These are phyloP conservation scores for Zygosaccharomyces siamensis DNA, from an alignment of 805 yeast genomes.

Conservation along the genomic window DNA sequence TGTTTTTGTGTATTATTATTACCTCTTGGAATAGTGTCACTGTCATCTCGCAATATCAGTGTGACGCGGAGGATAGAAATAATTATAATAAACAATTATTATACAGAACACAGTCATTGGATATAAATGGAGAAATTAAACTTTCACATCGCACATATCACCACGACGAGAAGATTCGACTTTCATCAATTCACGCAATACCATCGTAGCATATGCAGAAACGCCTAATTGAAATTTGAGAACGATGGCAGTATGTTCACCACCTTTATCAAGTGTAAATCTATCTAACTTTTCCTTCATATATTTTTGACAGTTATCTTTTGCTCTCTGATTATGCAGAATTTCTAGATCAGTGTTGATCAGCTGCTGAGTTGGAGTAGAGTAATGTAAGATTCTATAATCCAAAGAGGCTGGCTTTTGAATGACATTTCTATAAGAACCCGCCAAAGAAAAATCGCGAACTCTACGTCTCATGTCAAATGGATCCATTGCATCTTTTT, in stretches of 20 bases:
- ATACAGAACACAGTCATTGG: neutral
- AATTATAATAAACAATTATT: neutral
- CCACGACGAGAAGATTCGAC: constrained; percentile 60
- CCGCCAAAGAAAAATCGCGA: constrained; percentile 86
- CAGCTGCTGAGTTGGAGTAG: constrained; percentile 60
- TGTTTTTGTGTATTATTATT: constrained; percentile 2
- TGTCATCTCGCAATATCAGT: neutral
- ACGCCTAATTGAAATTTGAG: constrained; percentile 73
- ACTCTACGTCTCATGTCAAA: constrained; percentile 77
- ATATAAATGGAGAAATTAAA: constrained; percentile 1
- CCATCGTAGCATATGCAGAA: constrained; percentile 97
- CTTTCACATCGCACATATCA: constrained; percentile 42
- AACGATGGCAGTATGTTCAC: constrained; percentile 61
- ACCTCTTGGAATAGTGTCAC: neutral
- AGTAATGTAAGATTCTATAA: constrained; percentile 58
- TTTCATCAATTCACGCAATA: constrained; percentile 83
- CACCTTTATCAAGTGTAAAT: constrained; percentile 38
- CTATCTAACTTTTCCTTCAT: constrained; percentile 33
- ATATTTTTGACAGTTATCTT: constrained; percentile 31
- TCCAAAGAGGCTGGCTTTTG: constrained; percentile 61
- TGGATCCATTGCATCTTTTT: constrained; percentile 77
- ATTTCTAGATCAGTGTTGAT: constrained; percentile 74
- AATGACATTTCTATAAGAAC: constrained; percentile 75
- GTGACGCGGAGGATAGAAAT: neutral
- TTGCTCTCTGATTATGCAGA: constrained; percentile 36